Percentiles rank a stretch among this genome's conserved stretches.
Evolutionary conservation across 192 early-diverging fungal genomes (phyloP).

Genomic region (Coemansia sp.): DNA sequence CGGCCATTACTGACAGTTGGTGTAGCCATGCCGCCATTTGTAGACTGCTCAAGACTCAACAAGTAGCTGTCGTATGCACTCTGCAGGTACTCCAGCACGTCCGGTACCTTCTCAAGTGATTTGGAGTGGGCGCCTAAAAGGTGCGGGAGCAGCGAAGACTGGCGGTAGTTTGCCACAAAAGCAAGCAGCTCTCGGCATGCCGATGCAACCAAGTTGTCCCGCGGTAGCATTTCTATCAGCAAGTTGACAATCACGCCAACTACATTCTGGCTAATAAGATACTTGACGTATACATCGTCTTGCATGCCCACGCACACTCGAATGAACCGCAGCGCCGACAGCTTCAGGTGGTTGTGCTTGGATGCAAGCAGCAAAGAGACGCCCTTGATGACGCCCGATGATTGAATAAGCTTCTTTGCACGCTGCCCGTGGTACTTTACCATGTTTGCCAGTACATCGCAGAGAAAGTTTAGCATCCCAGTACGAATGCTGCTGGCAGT

Average conservation of each 20-base stretch:
- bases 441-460: conserved; percentile 75
- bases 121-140: conserved; percentile 47
- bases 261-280: conserved; percentile 72
- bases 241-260: conserved; percentile 67
- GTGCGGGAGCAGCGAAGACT: conserved; percentile 70
- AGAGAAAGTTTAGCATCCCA: conserved; percentile 40
- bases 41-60: conserved; percentile 14
- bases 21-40: conserved; percentile 31
- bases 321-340: conserved; percentile 79
- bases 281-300: conserved; percentile 82
- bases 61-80: conserved; percentile 34
- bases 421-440: conserved; percentile 71
- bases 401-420: conserved; percentile 74
- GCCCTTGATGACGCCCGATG: conserved; percentile 61
- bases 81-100: conserved; percentile 23
- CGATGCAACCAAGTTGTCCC: conserved; percentile 84
- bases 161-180: conserved; percentile 69
- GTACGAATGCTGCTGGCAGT: conserved; percentile 5
- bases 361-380: conserved; percentile 67
- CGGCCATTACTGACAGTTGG: conserved; percentile 44
- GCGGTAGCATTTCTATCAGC: conserved; percentile 62
- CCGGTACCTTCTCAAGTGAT: conserved; percentile 15
- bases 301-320: conserved; percentile 71
- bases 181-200: conserved; percentile 89
- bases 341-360: conserved; percentile 64